Base-by-base conservation (phyloP, 2,329 filamentous ascomycete species). In the Hirsutella minnesotensis region DNA sequence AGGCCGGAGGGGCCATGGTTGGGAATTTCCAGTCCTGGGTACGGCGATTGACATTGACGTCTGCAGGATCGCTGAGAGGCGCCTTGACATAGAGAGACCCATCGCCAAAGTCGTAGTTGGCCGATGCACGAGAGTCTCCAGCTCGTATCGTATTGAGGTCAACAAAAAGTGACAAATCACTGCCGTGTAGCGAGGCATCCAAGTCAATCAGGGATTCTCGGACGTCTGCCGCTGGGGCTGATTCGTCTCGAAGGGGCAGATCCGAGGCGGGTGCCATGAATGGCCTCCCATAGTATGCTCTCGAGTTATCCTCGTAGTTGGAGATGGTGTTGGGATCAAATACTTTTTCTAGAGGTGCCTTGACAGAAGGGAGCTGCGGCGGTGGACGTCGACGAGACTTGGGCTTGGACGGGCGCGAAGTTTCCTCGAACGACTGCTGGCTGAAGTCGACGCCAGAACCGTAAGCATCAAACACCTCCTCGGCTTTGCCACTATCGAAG, bases 281-380 rank as follows among this genome's bases (percentile, higher is more conserved):
- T 0, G 59, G 60, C 29, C 61, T 64, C 16, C 74, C 73, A 50
- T 82, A 82, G 51, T 81, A 79, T 34, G 65, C 66, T 24, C 73
- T 66, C 16, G 75, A 77, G 47, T 81, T 81, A 46, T 81, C 77
- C 20, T 78, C 70, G 47, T 82, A 82, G 46, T 70, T 78, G 2
- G 76, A 75, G 29, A 78, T 71, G 0, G 78, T 81, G 53, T 81
- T 77, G 5, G 77, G 77, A 45, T 82, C 78, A 52, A 82, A 82
- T 0, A 82, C 64, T 47, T 79, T 81, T 49, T 81, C 77, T 4
- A 82, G 58, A 0, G 78, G 78, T 9, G 68, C 75, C 48, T 72
- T 75, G 47, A 77, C 62, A 1, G 73, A 72, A 2, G 75, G 72
- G 5, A 81, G 62, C 21, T 71, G 68, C 39, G 78, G 72, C 3